A percentile compares a stretch with the other conserved stretches of the same genome.
These are phyloP conservation scores for Phytopythium vexans DNA, from an alignment of 352 stramenopile species.

Conservation along the genomic window DNA sequence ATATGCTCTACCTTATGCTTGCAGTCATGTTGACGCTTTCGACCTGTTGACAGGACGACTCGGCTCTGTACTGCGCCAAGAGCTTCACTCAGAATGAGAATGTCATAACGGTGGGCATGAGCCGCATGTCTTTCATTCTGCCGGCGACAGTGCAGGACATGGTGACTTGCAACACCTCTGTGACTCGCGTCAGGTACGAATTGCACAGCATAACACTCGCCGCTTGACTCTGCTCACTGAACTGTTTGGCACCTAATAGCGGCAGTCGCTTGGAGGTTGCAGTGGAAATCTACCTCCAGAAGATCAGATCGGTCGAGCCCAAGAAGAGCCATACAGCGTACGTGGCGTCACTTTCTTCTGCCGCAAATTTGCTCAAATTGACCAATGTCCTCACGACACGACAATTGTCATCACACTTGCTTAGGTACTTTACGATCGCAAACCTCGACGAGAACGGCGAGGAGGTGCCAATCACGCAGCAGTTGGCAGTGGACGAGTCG, in stretches of 20 bases:
- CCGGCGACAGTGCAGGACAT: constrained; percentile 35
- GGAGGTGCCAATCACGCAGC: constrained; percentile 19
- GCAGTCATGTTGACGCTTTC: not conserved
- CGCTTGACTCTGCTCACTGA: no score
- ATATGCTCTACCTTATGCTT: not conserved
- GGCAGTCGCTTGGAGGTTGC: constrained; percentile 7
- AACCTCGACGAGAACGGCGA: constrained; percentile 25
- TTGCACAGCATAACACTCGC: not conserved
- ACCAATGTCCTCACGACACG: no score
- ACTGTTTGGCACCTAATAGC: no score
- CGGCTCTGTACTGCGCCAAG: constrained; percentile 47
- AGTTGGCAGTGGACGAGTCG: constrained; percentile 12
- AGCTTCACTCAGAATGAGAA: constrained; percentile 53
- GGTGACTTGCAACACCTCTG: constrained; percentile 32
- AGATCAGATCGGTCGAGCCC: not conserved
- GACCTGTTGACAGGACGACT: constrained; percentile 28
- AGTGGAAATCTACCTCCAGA: constrained; percentile 17
- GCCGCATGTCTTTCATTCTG: constrained; percentile 45
- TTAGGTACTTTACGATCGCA: constrained; percentile 28
- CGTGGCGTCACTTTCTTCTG: not conserved
- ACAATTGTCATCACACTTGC: not conserved
- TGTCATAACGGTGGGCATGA: constrained; percentile 50
- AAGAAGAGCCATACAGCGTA: not conserved
- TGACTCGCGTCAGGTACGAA: constrained; percentile 38
- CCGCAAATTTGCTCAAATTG: not conserved